A percentile compares a stretch with the other conserved stretches of the same genome.
phyloP scores from a whole-genome alignment of 371 early-diverging fungal species.

The Actinomucor elegans region DNA sequence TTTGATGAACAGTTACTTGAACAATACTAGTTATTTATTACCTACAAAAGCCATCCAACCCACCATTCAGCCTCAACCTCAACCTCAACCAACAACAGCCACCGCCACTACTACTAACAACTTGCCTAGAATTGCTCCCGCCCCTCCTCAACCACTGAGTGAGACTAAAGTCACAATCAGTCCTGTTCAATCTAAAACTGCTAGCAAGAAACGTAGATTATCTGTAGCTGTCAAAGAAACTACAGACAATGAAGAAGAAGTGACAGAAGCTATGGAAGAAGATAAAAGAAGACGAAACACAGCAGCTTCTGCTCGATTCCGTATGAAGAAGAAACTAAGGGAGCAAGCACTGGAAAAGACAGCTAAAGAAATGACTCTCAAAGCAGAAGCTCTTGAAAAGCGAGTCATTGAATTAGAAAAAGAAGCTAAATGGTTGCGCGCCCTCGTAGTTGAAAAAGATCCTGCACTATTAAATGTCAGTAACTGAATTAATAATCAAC shows the following conservation, averaged over 20 bases:
- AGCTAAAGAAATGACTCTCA: conserved; percentile 79
- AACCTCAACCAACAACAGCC: conserved; percentile 11
- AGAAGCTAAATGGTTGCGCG: conserved; percentile 90
- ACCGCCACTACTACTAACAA: conserved; percentile 3
- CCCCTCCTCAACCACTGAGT: conserved; percentile 15
- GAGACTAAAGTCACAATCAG: not conserved
- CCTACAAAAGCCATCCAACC: not conserved
- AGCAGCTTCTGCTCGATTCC: conserved; percentile 93
- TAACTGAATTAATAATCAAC: too few relatives aligned
- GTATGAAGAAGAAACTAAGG: conserved; percentile 87
- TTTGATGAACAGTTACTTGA: conserved; percentile 1
- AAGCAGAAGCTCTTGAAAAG: conserved; percentile 71
- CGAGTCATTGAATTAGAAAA: conserved; percentile 82
- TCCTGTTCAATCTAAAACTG: not conserved
- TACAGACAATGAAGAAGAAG: conserved; percentile 11
- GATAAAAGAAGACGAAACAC: conserved; percentile 95
- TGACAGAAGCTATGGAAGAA: conserved; percentile 48
- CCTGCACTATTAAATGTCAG: conserved; percentile 23
- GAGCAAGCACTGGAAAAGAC: conserved; percentile 85
- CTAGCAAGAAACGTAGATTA: conserved; percentile 1
- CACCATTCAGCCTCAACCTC: not conserved
- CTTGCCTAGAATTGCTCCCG: conserved; percentile 43
- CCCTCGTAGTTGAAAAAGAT: conserved; percentile 83
- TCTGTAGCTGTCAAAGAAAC: not conserved
- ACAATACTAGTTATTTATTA: not conserved